A percentile compares a stretch with the other conserved stretches of the same genome.
These are phyloP conservation scores for Pseudogymnoascus sp. DNA, from an alignment of 2,329 filamentous ascomycete genomes.

Conservation along the genomic window DNA sequence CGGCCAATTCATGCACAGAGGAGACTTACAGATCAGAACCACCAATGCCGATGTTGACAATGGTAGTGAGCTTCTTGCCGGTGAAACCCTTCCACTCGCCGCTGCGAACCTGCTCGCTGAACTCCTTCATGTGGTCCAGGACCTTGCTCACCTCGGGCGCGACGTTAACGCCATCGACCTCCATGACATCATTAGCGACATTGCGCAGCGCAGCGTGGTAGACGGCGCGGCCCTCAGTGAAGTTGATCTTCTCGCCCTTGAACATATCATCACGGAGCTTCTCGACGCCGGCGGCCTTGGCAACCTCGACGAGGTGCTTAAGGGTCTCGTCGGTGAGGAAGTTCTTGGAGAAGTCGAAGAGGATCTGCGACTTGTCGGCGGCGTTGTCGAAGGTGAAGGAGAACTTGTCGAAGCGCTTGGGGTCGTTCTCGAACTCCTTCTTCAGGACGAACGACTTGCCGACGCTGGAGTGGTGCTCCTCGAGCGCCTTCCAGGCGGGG, in stretches of 20 bases:
- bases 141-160: conserved; percentile 89
- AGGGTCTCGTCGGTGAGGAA: conserved; percentile 91
- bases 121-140: conserved; percentile 95
- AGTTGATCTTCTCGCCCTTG: conserved; percentile 96
- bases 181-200: conserved; percentile 68
- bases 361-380: conserved; percentile 73
- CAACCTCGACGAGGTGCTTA: conserved; percentile 76
- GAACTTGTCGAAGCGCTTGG: conserved; percentile 83
- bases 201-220: conserved; percentile 95
- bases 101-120: conserved; percentile 87
- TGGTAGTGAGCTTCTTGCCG: conserved; percentile 93
- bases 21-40: conserved; percentile 86
- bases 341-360: conserved; percentile 99
- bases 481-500: conserved; percentile 80
- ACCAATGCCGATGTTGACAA: conserved; percentile 96
- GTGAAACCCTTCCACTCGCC: conserved; percentile 96
- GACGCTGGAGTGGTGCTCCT: conserved; percentile 77
- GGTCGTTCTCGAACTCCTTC: conserved; percentile 83
- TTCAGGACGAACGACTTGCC: conserved; percentile 89
- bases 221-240: conserved; percentile 92
- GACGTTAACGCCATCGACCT: conserved; percentile 87
- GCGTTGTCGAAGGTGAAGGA: conserved; percentile 73
- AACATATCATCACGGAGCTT: conserved; percentile 97
- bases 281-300: conserved; percentile 83
- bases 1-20: not conserved